A percentile compares a stretch with the other conserved stretches of the same genome.
Conservation (phyloP, 2,329 filamentous ascomycete species). For the Cladosporium oxysporum region DNA sequence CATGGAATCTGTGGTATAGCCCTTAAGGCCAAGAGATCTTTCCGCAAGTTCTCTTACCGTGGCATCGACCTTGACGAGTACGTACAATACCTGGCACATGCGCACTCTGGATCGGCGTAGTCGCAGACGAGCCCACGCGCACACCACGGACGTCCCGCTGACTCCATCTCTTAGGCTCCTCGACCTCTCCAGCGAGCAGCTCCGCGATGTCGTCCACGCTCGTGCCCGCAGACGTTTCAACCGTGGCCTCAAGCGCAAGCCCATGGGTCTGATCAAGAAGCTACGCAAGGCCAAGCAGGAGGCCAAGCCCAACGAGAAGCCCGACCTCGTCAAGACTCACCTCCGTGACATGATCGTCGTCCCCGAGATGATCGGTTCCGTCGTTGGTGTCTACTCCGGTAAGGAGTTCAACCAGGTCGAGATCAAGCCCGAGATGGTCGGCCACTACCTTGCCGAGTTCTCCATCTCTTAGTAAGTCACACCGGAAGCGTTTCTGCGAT, state of each 20-base stretch:
- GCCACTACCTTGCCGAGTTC: conserved; percentile 99
- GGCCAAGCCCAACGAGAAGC: conserved; percentile 99
- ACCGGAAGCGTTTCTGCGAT: not conserved
- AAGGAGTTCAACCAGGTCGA: conserved; percentile 99
- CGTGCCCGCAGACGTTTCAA: conserved; percentile 99
- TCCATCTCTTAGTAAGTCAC: conserved; percentile 96
- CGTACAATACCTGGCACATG: conserved; percentile 43
- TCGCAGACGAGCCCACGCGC: conserved; percentile 21
- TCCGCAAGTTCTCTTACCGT: conserved; percentile 99
- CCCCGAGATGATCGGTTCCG: conserved; percentile 98
- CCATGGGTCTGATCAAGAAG: conserved; percentile 99
- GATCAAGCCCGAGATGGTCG: conserved; percentile 99
- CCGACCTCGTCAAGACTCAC: conserved; percentile 98
- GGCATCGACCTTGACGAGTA: conserved; percentile 99
- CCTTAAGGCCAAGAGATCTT: conserved; percentile 99
- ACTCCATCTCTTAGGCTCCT: conserved; percentile 65
- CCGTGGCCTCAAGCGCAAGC: conserved; percentile 99
- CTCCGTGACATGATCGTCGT: conserved; percentile 99
- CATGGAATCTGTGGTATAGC: conserved; percentile 54
- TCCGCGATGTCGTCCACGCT: conserved; percentile 98
- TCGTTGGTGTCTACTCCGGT: conserved; percentile 98
- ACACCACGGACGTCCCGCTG: conserved; percentile 42
- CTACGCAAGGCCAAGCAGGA: conserved; percentile 99
- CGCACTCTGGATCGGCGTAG: not conserved
- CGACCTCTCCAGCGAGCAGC: conserved; percentile 96